These are phyloP conservation scores for Isabelozyma rhagii DNA, from an alignment of 805 yeast genomes.

Conservation along the genomic window DNA sequence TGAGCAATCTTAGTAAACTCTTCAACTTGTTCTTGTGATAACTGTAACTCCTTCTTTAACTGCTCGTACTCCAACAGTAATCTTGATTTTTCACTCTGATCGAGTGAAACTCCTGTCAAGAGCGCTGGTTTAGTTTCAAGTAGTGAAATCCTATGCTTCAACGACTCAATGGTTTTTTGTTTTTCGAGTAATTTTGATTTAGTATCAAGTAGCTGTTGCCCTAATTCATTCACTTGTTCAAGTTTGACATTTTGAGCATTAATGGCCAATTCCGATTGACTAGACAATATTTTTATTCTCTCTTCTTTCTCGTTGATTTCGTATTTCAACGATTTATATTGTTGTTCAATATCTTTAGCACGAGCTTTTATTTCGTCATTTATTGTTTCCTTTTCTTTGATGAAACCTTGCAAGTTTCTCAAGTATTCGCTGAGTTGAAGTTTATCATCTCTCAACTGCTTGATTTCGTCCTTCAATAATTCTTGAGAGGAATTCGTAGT, in stretches of 20 bases:
- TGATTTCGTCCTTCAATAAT: slow-evolving; percentile 51
- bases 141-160: slow-evolving; percentile 32
- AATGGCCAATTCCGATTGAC: slow-evolving; percentile 54
- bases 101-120: slow-evolving; percentile 11
- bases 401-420: slow-evolving; percentile 56
- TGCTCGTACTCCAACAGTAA: slow-evolving; percentile 36
- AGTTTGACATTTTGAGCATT: slow-evolving; percentile 51
- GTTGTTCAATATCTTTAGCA: slow-evolving; percentile 46
- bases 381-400: slow-evolving; percentile 57
- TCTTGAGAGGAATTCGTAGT: slow-evolving; percentile 48
- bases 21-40: slow-evolving; percentile 55
- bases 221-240: slow-evolving; percentile 56
- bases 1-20: slow-evolving; percentile 61
- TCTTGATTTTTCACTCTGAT: slow-evolving; percentile 3
- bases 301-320: slow-evolving; percentile 54
- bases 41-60: slow-evolving; percentile 52
- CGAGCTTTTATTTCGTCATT: slow-evolving; percentile 49
- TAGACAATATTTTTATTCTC: slow-evolving; percentile 47
- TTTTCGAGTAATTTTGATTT: slow-evolving; percentile 43
- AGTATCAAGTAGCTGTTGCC: slow-evolving; percentile 39
- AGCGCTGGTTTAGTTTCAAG: slow-evolving; percentile 6
- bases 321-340: slow-evolving; percentile 42
- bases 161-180: slow-evolving; percentile 32
- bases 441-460: slow-evolving; percentile 55
- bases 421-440: slow-evolving; percentile 54